Base-by-base conservation (phyloP, 805 yeast species). In the Pichia insulana region DNA sequence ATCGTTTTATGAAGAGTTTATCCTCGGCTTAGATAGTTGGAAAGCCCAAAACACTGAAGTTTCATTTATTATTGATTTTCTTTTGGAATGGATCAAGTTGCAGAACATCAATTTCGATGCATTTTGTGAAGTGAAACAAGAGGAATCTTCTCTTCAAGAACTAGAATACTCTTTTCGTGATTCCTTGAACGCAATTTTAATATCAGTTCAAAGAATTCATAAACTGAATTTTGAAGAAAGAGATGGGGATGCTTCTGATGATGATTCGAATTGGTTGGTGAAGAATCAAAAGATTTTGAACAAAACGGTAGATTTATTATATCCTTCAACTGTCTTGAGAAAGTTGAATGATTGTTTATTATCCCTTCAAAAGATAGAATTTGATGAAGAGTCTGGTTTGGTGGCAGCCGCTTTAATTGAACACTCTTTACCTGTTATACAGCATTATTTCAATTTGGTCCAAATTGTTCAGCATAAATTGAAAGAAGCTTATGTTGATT, bases 181-280 rank as follows among this genome's bases (percentile, higher is more conserved):
- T 17, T 53, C 83, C 3, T 68, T 79, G 4, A 74, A 74, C 15
- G 70, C 81, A 3, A 70, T 86, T 16, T 61, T 88, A 41, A 67
- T 89, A 26, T 71, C 81, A 0, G 71, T 83, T 50, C 97, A 89
- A 60, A 73, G 74, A 46, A 60, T 73, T 8, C 63, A 64, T 37
- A 74, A 65, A 28, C 49, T 55, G 10, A 68, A 68, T 39, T 49
- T 52, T 22, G 59, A 53, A 4, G 42, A 37, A 20, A 35, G 38
- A 3, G 19, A 27, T 22, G 17, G 26, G 3, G 43, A 38, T 17
- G 78, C 71, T 20, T 89, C 83, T 45, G 40, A 46, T 13, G 44
- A 42, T 20, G 45, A 45, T 13, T 10, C 16, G 7, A 66, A 69
- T n/a, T 89, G 96, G 95, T 67, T 86, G 27, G 58, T 67, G 4